Conservation (phyloP, 805 yeast genomes). For the Spathaspora sp. region DNA sequence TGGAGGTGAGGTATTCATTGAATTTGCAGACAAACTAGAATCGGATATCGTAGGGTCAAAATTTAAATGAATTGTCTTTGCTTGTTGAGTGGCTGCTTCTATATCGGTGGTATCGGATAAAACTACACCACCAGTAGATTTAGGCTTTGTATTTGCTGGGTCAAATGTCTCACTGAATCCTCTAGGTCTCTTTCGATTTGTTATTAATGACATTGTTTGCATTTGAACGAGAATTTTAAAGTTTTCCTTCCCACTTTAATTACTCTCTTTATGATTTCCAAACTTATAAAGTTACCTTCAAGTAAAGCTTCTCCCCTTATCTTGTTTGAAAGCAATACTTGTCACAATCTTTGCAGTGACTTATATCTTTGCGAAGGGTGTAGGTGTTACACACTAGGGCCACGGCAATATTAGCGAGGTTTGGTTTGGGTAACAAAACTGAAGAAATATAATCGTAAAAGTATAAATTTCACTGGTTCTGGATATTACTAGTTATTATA, state of each 20-base stretch:
- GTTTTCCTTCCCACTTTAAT: background rate
- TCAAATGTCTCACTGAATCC: conserved; percentile 42
- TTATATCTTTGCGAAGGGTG: background rate
- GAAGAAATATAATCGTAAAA: background rate
- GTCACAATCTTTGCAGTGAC: background rate
- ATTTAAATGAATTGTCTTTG: conserved; percentile 3
- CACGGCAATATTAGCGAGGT: background rate
- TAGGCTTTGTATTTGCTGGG: conserved; percentile 6
- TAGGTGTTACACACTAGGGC: background rate
- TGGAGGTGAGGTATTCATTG: conserved; percentile 4
- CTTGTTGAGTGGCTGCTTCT: background rate
- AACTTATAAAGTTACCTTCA: no score
- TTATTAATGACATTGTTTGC: conserved; percentile 27
- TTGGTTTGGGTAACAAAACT: background rate
- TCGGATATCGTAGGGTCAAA: conserved; percentile 4
- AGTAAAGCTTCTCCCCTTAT: background rate
- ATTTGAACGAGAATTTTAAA: background rate
- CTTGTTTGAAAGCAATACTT: background rate
- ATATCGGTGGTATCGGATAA: background rate
- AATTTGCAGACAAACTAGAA: conserved; percentile 2
- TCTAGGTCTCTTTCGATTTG: conserved; percentile 43
- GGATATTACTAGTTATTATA: background rate
- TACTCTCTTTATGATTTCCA: background rate
- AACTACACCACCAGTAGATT: background rate
- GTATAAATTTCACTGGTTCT: background rate